phyloP scores from a whole-genome alignment of 768 basidiomycete species.

The Dioszegia hungarica region DNA sequence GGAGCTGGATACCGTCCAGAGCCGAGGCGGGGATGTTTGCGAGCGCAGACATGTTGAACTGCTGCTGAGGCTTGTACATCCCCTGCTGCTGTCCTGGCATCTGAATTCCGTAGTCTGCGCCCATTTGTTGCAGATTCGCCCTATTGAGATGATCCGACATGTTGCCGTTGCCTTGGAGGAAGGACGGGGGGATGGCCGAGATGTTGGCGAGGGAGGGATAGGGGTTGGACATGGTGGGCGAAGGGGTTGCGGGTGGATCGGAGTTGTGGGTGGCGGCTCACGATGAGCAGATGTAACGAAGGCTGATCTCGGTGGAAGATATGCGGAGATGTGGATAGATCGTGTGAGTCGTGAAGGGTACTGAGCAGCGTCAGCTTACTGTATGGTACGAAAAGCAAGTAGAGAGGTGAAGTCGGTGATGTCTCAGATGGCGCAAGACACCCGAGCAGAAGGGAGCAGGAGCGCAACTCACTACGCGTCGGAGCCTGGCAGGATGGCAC shows the following conservation, averaged over 20 bases:
- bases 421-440: no score
- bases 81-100: not conserved
- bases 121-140: slow-evolving; percentile 3
- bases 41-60: slow-evolving; percentile 4
- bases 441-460: not conserved
- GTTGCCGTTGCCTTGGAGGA: not conserved
- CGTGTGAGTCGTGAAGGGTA: no score
- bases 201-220: slow-evolving; percentile 4
- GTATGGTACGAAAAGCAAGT: no score
- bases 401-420: no score
- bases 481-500: not conserved
- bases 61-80: not conserved
- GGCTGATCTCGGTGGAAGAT: no score
- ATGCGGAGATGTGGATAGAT: no score
- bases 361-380: no score
- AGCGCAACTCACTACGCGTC: not conserved
- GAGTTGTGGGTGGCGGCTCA: not conserved
- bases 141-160: not conserved
- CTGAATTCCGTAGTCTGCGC: not conserved
- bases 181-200: not conserved
- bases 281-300: no score
- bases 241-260: not conserved
- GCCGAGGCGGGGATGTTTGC: slow-evolving; percentile 5
- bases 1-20: not conserved
- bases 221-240: slow-evolving; percentile 13